Conservation (phyloP, 768 basidiomycete species). For the Multifurca ochricompacta region DNA sequence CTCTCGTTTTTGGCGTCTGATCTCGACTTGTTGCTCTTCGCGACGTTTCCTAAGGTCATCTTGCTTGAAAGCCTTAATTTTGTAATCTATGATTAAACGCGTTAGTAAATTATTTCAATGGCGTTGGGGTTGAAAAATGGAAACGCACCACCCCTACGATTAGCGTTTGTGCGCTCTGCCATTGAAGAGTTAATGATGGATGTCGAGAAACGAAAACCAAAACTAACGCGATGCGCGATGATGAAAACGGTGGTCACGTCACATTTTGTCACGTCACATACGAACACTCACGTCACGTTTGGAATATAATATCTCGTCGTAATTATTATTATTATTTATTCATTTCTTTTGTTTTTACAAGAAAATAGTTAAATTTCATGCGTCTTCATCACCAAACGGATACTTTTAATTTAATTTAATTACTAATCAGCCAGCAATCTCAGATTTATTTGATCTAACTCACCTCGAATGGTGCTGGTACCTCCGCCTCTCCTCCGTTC, state of each 20-base stretch:
- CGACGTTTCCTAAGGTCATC: constrained; percentile 94
- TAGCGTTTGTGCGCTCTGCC: constrained; percentile 17
- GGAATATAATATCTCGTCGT: neutral
- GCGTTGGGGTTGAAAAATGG: neutral
- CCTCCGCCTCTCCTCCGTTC: constrained; percentile 59
- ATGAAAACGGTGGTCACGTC: constrained; percentile 3
- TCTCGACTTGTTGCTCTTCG: constrained; percentile 98
- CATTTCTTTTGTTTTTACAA: too few species aligned
- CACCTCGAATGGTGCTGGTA: constrained; percentile 82
- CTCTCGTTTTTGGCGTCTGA: constrained; percentile 95
- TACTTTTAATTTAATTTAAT: constrained; percentile 40
- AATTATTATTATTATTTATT: constrained; percentile 5
- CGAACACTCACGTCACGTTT: constrained; percentile 8
- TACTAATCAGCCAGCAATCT: constrained; percentile 22
- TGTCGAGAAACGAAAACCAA: constrained; percentile 1
- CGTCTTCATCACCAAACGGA: constrained; percentile 66
- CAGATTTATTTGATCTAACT: constrained; percentile 24
- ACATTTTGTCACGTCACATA: constrained; percentile 8
- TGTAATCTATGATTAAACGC: constrained; percentile 57
- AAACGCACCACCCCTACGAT: constrained; percentile 20
- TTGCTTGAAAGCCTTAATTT: constrained; percentile 83
- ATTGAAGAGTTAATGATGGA: constrained; percentile 11
- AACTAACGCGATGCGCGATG: constrained; percentile 7
- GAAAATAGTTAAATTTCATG: constrained; percentile 31
- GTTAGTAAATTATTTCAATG: constrained; percentile 30